Evolutionary conservation across 78 protist species (phyloP), one percentile per base, ranked within the genome.

Genomic region (Dictyostelium intermedium): DNA sequence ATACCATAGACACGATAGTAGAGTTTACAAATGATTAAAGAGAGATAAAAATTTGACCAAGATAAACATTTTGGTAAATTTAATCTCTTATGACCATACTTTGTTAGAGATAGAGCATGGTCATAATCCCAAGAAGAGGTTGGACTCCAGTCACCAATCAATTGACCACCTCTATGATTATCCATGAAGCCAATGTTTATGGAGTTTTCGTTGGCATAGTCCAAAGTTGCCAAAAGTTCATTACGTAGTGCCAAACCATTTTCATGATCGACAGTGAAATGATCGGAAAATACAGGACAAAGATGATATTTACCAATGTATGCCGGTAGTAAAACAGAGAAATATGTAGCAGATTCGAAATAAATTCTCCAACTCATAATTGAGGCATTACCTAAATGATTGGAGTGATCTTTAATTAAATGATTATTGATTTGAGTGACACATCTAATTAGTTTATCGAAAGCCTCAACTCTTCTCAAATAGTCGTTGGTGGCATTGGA

Each of bases 261-360:
- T 32, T 89, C 94, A 16, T 61, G 76, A n/a, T 56, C 61, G 2
- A 6, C 9, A 0, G 63, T 8, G 25, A 82, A 56, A 30, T 82
- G 50, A 27, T 82, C 53, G 2, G 34, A 34, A 50, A 89, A 89
- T 0, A 69, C 10, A 1, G 94, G 94, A 47, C 94, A 89, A 7
- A 89, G 39, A 70, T 89, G 94, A n/a, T 89, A 89, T 35, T 89
- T 89, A 63, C 94, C 94, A 69, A 89, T 78, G 53, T 89, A 89
- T 0, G 87, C 85, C 0, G 94, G 94, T 25, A 89, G 35, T 5
- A 80, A 8, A 11, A 80, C 35, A 0, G 86, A 84, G 73, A 89
- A 89, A 81, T 89, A 89, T 0, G 32, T 18, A 0, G 76, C 34
- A 20, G 87, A 80, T 35, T 89, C 94, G 3, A 89, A 43, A 20